Percentiles rank a stretch among this genome's conserved stretches.
phyloP scores from a whole-genome alignment of 2,329 filamentous ascomycete genomes.

The Huntiella savannae region DNA sequence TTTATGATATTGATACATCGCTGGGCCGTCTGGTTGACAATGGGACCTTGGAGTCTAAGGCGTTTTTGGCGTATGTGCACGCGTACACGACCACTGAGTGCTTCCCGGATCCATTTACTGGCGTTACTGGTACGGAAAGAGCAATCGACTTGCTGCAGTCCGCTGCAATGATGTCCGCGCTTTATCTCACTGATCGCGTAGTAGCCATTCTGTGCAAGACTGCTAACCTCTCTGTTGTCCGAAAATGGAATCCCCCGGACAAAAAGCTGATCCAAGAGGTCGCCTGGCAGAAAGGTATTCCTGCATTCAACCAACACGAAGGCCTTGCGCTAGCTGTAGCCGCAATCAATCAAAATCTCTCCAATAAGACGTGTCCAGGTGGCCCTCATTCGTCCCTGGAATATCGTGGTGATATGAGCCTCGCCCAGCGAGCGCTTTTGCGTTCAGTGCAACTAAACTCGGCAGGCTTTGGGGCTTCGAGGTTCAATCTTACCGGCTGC shows the following conservation, averaged over 20 bases:
- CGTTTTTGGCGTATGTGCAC: conserved; percentile 33
- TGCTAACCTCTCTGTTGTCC: conserved; percentile 22
- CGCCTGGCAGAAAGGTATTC: conserved; percentile 21
- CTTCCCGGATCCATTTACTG: conserved; percentile 29
- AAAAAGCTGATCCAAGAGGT: conserved; percentile 27
- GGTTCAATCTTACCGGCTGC: too few relatives aligned
- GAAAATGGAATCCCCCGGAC: conserved; percentile 25
- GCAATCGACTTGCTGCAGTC: conserved; percentile 29
- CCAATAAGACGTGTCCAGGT: too few relatives aligned
- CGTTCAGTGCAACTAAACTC: not conserved
- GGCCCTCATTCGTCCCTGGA: not conserved
- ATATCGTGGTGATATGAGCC: not conserved
- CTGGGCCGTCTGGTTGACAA: conserved; percentile 33
- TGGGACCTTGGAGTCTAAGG: conserved; percentile 29
- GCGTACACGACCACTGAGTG: conserved; percentile 30
- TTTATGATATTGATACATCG: conserved; percentile 28
- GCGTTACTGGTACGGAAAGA: conserved; percentile 33
- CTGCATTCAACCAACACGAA: conserved; percentile 26
- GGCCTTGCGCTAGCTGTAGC: too few relatives aligned
- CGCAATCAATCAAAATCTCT: too few relatives aligned
- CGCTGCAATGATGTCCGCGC: conserved; percentile 29
- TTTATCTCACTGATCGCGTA: conserved; percentile 20
- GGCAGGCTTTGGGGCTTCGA: not conserved
- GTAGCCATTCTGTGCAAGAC: conserved; percentile 20
- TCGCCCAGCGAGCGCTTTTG: not conserved